phyloP scores from a whole-genome alignment of 352 stramenopile genomes.

The Phytophthora citrophthora region DNA sequence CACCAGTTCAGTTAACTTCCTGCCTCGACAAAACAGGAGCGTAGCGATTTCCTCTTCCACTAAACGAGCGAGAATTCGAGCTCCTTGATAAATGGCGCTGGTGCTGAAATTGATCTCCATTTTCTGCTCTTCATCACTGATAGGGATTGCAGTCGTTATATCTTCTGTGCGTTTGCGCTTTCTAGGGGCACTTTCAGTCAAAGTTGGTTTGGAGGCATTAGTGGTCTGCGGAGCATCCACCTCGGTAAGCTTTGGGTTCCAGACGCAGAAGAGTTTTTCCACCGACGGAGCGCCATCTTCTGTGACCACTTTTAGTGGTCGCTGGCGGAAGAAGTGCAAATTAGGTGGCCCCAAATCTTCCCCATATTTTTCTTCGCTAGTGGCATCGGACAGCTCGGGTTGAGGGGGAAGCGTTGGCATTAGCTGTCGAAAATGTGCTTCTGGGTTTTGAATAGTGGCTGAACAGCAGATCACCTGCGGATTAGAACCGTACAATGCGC shows the following conservation, averaged over 20 bases:
- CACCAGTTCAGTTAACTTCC: slow-evolving; percentile 94
- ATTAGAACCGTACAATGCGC: slow-evolving; percentile 77
- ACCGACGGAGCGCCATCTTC: slow-evolving; percentile 91
- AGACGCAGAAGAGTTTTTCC: slow-evolving; percentile 95
- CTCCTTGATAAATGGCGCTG: slow-evolving; percentile 91
- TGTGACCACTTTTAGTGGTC: slow-evolving; percentile 77
- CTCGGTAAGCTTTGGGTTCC: slow-evolving; percentile 89
- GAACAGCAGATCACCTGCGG: slow-evolving; percentile 95
- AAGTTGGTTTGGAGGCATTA: neutral
- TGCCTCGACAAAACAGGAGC: slow-evolving; percentile 95
- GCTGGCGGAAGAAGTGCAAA: slow-evolving; percentile 70
- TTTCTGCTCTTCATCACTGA: slow-evolving; percentile 4
- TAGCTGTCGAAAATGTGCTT: slow-evolving; percentile 92
- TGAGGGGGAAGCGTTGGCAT: slow-evolving; percentile 71
- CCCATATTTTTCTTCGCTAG: neutral
- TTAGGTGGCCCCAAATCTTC: slow-evolving; percentile 31
- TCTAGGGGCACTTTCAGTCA: neutral
- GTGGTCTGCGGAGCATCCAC: too few species aligned
- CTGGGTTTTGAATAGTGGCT: slow-evolving; percentile 95
- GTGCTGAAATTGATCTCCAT: slow-evolving; percentile 29
- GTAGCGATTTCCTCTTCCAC: slow-evolving; percentile 91
- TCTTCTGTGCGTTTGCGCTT: slow-evolving; percentile 31
- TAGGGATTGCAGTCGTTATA: neutral
- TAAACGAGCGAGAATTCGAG: slow-evolving; percentile 91
- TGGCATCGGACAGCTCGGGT: neutral